A percentile compares a stretch with the other conserved stretches of the same genome.
Evolutionary conservation across 2,329 filamentous ascomycete genomes (phyloP).

Genomic region (Coccinonectria pachysandricola): DNA sequence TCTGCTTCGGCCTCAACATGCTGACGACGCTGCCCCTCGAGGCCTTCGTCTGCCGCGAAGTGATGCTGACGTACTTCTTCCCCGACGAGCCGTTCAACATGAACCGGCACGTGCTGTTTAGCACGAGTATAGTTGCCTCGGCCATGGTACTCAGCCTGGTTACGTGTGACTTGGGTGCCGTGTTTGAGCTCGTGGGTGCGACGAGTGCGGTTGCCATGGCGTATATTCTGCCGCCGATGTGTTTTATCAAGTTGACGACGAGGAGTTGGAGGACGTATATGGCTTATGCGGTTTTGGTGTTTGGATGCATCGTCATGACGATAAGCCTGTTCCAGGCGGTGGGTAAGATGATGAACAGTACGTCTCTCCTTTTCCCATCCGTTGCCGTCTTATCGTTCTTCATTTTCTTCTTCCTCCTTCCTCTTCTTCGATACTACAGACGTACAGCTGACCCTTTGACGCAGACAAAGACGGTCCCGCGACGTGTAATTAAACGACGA

Average conservation of each 20-base stretch:
- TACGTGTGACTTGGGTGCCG: constrained; percentile 86
- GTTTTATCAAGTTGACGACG: constrained; percentile 86
- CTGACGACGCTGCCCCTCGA: constrained; percentile 92
- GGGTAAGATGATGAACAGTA: constrained; percentile 51
- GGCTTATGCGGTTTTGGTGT: constrained; percentile 61
- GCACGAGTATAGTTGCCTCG: constrained; percentile 66
- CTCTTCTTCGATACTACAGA: neutral
- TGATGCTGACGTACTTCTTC: constrained; percentile 80
- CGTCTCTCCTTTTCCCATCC: constrained; percentile 9
- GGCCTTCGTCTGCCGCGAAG: constrained; percentile 93
- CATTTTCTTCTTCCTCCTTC: too few species aligned
- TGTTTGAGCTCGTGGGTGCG: constrained; percentile 92
- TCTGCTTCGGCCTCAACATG: constrained; percentile 98
- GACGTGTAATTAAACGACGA: constrained; percentile 17
- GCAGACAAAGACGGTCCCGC: constrained; percentile 18
- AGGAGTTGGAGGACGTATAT: constrained; percentile 64
- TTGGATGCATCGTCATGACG: constrained; percentile 70
- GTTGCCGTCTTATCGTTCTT: neutral
- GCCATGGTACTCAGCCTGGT: constrained; percentile 70
- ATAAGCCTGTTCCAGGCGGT: constrained; percentile 69
- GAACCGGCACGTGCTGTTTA: constrained; percentile 78
- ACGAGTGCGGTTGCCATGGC: constrained; percentile 90
- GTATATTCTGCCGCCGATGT: constrained; percentile 89
- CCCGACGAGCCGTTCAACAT: constrained; percentile 66
- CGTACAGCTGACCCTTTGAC: constrained; percentile 7